Conservation (phyloP, 2,329 filamentous ascomycete species). For the Aureobasidium melanogenum region DNA sequence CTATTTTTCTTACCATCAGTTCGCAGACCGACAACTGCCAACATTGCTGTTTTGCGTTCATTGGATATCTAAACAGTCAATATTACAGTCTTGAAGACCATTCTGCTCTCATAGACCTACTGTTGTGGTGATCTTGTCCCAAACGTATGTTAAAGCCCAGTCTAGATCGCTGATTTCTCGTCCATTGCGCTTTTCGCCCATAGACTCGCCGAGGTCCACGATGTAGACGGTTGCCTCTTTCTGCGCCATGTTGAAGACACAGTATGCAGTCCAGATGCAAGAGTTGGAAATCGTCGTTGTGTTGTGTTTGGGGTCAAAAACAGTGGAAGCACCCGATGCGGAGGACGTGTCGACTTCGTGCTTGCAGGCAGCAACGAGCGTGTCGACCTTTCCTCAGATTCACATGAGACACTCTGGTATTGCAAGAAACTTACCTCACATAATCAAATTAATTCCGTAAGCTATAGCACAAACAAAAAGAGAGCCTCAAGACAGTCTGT, state of each 20-base stretch:
- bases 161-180: constrained; percentile 74
- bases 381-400: not conserved
- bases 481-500: not conserved
- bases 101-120: constrained; percentile 38
- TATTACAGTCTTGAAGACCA: not conserved
- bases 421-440: not conserved
- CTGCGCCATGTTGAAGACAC: constrained; percentile 57
- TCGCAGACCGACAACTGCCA: constrained; percentile 75
- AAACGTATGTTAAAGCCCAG: constrained; percentile 84
- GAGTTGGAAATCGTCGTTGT: not conserved
- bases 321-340: not conserved
- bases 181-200: constrained; percentile 63
- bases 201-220: constrained; percentile 78
- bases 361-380: constrained; percentile 10
- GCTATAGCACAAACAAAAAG: not conserved
- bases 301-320: constrained; percentile 4
- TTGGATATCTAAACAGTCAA: constrained; percentile 42
- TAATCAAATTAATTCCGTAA: too few relatives aligned
- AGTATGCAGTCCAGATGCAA: not conserved
- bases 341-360: constrained; percentile 11
- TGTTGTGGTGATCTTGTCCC: constrained; percentile 79
- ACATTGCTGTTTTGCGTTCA: constrained; percentile 63
- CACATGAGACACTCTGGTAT: not conserved
- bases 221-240: constrained; percentile 94
- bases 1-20: constrained; percentile 54